These are phyloP conservation scores for Eremothecium gossypii DNA, from an alignment of 1,139 yeast species.

Conservation along the genomic window DNA sequence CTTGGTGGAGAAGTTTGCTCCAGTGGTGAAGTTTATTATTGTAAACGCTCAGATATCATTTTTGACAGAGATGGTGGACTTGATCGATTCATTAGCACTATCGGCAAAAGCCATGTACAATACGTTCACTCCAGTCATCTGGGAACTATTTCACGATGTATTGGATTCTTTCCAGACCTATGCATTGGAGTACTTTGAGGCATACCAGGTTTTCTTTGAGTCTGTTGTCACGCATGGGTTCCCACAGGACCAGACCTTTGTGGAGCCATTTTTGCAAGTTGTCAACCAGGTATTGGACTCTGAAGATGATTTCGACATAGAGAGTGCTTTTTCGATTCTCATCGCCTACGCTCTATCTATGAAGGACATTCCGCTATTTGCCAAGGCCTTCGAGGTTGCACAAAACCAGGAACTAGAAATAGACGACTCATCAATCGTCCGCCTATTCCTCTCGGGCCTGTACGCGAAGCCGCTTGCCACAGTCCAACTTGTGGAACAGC, in stretches of 20 bases:
- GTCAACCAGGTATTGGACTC: constrained; percentile 29
- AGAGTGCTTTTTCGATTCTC: constrained; percentile 34
- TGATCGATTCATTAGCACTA: constrained; percentile 39
- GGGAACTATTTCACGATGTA: constrained; percentile 32
- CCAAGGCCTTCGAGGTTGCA: constrained; percentile 23
- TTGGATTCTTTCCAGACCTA: constrained; percentile 43
- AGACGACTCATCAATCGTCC: constrained; percentile 36
- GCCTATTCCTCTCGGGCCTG: constrained; percentile 57
- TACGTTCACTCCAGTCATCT: constrained; percentile 30
- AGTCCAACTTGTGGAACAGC: constrained; percentile 42
- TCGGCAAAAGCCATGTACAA: constrained; percentile 25
- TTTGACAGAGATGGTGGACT: constrained; percentile 68
- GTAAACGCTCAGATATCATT: constrained; percentile 62
- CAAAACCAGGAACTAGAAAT: constrained; percentile 23
- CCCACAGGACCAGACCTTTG: constrained; percentile 35
- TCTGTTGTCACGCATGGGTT: constrained; percentile 68
- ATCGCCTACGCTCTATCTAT: constrained; percentile 28
- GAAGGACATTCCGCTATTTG: constrained; percentile 32
- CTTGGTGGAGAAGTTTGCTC: constrained; percentile 62
- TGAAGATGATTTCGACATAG: constrained; percentile 34
- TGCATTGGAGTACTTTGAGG: constrained; percentile 64
- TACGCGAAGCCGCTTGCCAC: constrained; percentile 55
- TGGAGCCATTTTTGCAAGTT: constrained; percentile 23
- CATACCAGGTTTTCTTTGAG: constrained; percentile 64
- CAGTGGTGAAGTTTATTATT: constrained; percentile 63